phyloP scores from a whole-genome alignment of 371 early-diverging fungal genomes.

The Circinella minor region DNA sequence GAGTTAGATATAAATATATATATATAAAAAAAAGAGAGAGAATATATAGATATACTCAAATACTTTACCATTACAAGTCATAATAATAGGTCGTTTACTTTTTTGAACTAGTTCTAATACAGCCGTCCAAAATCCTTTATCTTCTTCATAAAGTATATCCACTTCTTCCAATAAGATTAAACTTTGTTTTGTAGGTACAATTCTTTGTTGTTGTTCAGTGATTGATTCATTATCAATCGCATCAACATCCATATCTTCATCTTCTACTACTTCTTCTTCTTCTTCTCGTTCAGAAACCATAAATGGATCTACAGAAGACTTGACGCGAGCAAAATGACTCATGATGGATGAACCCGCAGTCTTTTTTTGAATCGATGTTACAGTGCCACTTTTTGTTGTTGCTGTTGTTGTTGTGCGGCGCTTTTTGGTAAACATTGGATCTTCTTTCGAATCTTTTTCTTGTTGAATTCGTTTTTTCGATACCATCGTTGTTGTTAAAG shows the following conservation, averaged over 20 bases:
- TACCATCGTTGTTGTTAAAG: background rate
- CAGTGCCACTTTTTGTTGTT: background rate
- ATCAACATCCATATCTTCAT: background rate
- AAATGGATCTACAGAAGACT: background rate
- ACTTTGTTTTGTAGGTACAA: conserved; percentile 43
- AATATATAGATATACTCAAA: too few species aligned
- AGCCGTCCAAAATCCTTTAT: conserved; percentile 81
- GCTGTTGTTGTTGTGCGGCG: background rate
- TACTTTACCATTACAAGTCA: conserved; percentile 77
- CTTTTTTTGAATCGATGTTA: background rate
- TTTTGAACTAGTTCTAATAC: conserved; percentile 70
- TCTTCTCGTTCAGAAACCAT: conserved; percentile 1
- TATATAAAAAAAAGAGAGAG: too few species aligned
- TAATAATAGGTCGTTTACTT: conserved; percentile 81
- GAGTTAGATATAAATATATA: too few species aligned
- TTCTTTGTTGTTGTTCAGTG: background rate
- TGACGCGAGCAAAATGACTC: conserved; percentile 27
- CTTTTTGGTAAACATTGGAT: background rate
- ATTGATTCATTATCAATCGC: background rate
- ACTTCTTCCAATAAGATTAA: conserved; percentile 84
- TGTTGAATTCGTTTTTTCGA: conserved; percentile 15
- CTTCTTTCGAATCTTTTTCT: background rate
- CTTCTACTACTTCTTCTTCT: background rate
- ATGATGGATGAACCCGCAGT: conserved; percentile 14
- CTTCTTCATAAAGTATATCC: conserved; percentile 83